Evolutionary conservation across 2,329 filamentous ascomycete species (phyloP).

Genomic region (Mariannaea sp.): DNA sequence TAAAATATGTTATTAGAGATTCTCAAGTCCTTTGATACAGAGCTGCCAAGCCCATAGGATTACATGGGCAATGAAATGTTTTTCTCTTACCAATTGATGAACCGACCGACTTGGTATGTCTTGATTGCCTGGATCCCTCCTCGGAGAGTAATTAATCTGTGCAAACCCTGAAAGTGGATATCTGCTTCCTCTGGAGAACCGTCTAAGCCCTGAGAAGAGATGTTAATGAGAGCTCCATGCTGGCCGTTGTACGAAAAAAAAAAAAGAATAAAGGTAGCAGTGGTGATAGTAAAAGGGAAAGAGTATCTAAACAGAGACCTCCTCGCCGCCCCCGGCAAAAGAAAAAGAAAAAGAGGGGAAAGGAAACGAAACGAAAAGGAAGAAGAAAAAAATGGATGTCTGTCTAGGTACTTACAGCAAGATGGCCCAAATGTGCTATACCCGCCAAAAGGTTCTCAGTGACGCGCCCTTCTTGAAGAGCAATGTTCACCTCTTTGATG

Average conservation of each 20-base stretch:
- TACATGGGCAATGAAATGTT: not conserved
- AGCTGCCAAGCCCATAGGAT: not conserved
- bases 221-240: not conserved
- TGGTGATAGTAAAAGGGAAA: too few species aligned
- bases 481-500: not conserved
- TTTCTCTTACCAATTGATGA: slow-evolving; percentile 11
- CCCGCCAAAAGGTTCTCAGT: slow-evolving; percentile 4
- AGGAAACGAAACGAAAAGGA: too few species aligned
- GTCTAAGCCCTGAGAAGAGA: not conserved
- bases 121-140: slow-evolving; percentile 5
- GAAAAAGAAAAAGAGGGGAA: too few species aligned
- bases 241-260: too few species aligned
- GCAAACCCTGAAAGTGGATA: not conserved
- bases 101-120: slow-evolving; percentile 3
- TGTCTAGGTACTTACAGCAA: not conserved
- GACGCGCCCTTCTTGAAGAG: not conserved
- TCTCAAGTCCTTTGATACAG: too few species aligned
- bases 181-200: slow-evolving; percentile 2
- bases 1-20: not conserved
- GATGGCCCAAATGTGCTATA: not conserved
- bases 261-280: too few species aligned
- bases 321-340: too few species aligned
- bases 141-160: not conserved
- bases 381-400: too few species aligned
- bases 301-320: too few species aligned